phyloP scores from a whole-genome alignment of 805 yeast genomes.

The Cyberlindnera samutprakarnensis region DNA sequence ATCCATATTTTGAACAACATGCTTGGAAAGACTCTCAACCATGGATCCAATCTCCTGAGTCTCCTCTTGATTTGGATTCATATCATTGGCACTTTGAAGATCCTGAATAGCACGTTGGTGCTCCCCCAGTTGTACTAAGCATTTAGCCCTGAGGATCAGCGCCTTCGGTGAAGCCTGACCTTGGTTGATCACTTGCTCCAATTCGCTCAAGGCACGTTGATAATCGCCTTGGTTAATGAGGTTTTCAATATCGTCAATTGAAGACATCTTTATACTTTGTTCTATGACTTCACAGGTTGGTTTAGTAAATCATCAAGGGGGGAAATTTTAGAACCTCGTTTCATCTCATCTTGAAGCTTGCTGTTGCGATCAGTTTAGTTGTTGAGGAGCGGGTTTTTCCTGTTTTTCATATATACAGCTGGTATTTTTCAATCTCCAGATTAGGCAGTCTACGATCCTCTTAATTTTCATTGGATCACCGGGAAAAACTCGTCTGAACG shows the following conservation, averaged over 20 bases:
- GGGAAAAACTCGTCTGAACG: too few species aligned
- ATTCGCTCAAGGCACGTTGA: constrained; percentile 6
- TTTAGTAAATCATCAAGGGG: too few species aligned
- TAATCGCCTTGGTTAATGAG: constrained; percentile 7
- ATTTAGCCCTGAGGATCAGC: constrained; percentile 18
- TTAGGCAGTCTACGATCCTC: constrained; percentile 4
- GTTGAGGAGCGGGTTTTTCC: too few species aligned
- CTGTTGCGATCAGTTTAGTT: too few species aligned
- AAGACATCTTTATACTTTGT: constrained; percentile 6
- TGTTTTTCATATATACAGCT: neutral
- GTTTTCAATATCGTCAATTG: constrained; percentile 9
- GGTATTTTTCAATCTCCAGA: neutral
- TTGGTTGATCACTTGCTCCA: constrained; percentile 10
- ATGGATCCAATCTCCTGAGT: constrained; percentile 13
- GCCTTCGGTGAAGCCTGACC: constrained; percentile 16
- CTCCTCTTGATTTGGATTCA: constrained; percentile 16
- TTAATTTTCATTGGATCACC: constrained; percentile 10
- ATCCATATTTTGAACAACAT: constrained; percentile 17
- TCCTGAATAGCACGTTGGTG: constrained; percentile 18
- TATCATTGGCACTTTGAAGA: constrained; percentile 15
- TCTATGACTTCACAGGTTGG: too few species aligned
- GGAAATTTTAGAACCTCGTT: too few species aligned
- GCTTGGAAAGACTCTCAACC: constrained; percentile 15
- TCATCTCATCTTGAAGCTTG: too few species aligned
- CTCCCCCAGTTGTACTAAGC: constrained; percentile 10